Conservation (phyloP, 345 rosid species). For the Adansonia digitata region DNA sequence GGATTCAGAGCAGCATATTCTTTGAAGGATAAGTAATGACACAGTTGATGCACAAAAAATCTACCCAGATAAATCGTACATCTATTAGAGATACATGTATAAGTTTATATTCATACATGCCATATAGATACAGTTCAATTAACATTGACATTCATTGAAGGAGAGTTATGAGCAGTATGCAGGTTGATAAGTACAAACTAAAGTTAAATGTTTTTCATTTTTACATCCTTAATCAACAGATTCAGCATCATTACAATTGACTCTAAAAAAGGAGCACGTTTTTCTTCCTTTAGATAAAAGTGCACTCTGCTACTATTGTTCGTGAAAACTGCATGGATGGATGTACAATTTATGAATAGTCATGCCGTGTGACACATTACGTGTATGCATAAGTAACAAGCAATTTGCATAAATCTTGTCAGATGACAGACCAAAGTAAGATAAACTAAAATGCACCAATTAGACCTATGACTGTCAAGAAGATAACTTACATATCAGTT, state of each 20-base stretch:
- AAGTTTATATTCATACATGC: neutral
- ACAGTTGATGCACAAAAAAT: neutral
- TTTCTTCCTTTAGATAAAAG: neutral
- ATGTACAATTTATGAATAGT: neutral
- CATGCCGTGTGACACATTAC: neutral
- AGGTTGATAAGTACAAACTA: neutral
- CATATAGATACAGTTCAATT: neutral
- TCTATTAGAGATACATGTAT: neutral
- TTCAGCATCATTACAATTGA: neutral
- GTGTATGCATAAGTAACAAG: neutral
- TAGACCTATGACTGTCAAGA: constrained; percentile 7
- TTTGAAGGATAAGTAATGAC: constrained; percentile 5
- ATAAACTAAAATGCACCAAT: neutral
- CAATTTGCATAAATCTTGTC: neutral
- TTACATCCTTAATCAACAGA: neutral
- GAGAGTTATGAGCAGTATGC: neutral
- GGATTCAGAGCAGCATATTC: constrained; percentile 6
- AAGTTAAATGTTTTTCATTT: neutral
- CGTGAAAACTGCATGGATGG: neutral
- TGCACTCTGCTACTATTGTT: neutral
- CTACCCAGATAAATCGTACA: neutral
- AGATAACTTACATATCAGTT: constrained; percentile 62
- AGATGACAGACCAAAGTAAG: constrained; percentile 4
- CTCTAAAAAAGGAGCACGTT: neutral
- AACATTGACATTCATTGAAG: neutral